These are phyloP conservation scores for Ajuga reptans DNA, from an alignment of 305 asterid species.

Conservation along the genomic window DNA sequence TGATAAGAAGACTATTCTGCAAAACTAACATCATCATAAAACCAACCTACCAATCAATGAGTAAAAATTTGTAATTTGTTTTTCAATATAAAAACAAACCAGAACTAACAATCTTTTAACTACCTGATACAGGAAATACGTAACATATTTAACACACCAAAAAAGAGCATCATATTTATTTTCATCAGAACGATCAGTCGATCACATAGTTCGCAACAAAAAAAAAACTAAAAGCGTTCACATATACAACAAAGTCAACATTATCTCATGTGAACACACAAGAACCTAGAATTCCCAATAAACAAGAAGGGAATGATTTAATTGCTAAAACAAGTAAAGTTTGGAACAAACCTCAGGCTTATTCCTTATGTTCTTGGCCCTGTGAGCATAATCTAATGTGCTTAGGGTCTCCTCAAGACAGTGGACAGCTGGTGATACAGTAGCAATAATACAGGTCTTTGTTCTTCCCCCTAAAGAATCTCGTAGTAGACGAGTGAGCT, in stretches of 20 bases:
- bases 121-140: too few relatives aligned
- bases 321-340: neutral
- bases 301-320: slow-evolving; percentile 2
- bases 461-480: slow-evolving; percentile 93
- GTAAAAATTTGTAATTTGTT: neutral
- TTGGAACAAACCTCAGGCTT: slow-evolving; percentile 68
- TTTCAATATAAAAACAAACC: too few relatives aligned
- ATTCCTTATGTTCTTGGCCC: slow-evolving; percentile 83
- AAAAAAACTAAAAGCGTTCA: neutral
- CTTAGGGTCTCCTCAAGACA: slow-evolving; percentile 92
- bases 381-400: slow-evolving; percentile 85
- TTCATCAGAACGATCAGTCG: too few relatives aligned
- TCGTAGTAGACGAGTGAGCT: slow-evolving; percentile 79
- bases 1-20: neutral
- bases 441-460: slow-evolving; percentile 84
- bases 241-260: neutral
- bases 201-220: too few relatives aligned
- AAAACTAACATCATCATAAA: neutral
- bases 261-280: too few relatives aligned
- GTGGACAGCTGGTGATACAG: slow-evolving; percentile 88
- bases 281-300: neutral
- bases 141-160: too few relatives aligned
- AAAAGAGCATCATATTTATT: too few relatives aligned
- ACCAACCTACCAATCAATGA: neutral
- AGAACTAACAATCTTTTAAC: too few relatives aligned